Evolutionary conservation across 148 eudicot genomes (phyloP).

Genomic region (Simmondsia chinensis): DNA sequence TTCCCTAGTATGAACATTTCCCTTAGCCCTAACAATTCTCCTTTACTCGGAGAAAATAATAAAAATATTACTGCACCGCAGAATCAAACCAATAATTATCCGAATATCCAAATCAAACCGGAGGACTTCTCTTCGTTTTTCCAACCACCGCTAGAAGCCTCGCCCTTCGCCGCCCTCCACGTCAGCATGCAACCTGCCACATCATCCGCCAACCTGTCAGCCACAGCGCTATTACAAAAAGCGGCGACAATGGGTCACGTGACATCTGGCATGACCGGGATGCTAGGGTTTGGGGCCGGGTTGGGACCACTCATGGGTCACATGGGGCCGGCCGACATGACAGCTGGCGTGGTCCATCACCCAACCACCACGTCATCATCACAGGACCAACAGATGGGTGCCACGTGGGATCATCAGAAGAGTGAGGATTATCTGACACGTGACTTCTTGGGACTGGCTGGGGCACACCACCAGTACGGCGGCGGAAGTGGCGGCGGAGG

Average conservation of each 20-base stretch:
- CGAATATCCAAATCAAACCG: constrained; percentile 15
- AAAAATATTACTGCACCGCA: no score
- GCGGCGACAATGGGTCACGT: constrained; percentile 44
- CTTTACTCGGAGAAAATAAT: no score
- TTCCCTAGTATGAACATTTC: constrained; percentile 5
- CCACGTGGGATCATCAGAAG: not conserved
- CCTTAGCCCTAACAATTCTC: constrained; percentile 27
- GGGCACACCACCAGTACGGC: constrained; percentile 8
- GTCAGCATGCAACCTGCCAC: constrained; percentile 6
- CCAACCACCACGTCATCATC: constrained; percentile 4
- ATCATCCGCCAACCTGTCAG: constrained; percentile 37
- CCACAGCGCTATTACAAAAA: constrained; percentile 87
- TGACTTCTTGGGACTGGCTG: constrained; percentile 68
- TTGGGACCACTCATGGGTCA: not conserved
- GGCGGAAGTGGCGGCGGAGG: not conserved
- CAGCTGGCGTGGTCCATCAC: not conserved
- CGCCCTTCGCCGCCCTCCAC: constrained; percentile 8
- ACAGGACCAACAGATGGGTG: not conserved
- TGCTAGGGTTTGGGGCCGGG: constrained; percentile 6
- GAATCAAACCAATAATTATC: no score
- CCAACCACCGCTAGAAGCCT: constrained; percentile 9
- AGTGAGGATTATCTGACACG: constrained; percentile 13
- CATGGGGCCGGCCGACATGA: not conserved
- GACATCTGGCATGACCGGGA: not conserved
- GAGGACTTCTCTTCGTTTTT: constrained; percentile 15